Base-by-base conservation (phyloP, 1,284 basidiomycete genomes). In the Trametes versicolor region DNA sequence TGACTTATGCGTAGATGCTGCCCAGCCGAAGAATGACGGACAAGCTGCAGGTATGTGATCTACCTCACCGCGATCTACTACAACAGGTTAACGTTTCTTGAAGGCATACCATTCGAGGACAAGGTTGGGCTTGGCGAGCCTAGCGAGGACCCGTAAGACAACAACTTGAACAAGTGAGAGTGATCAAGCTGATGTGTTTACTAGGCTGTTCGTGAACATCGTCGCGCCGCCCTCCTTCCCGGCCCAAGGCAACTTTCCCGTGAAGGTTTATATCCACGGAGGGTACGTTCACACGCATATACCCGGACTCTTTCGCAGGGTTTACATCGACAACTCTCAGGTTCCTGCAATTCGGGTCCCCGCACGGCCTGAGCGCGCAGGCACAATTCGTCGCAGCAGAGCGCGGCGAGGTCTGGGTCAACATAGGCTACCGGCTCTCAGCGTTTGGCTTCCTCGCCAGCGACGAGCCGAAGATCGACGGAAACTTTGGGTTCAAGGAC, bases 401-500 rank as follows among this genome's bases (percentile, higher is more conserved):
- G 64, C 83, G 86, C 29, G 82, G 82, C 12, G 90, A 92, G 74
- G 83, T 93, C 7, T 88, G 88, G 81, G 87, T 94, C 9, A 90
- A 90, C 71, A 83, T 91, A 27, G 89, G 88, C 39, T 91, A 92
- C 73, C 84, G 89, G 19, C 80, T 92, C 51, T 91, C 90, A 0
- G 90, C 84, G 7, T 90, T 93, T 70, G 92, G 92, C 0, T 94
- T 92, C 73, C 77, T 93, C 12, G 91, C 90, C 0, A 83, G 82
- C 64, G 87, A 89, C 58, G 72, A 83, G 57, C 89, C 88, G 10
- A 74, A 77, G 39, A 73, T 93, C 41, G 78, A 80, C 12, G 91
- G 92, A 2, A 94, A 93, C 72, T 90, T 87, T 73, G 91, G 92
- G 0, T 93, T 93, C 81, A 92, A 92, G 77, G 92, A 93, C 73